These are phyloP conservation scores for Endoconidiophora laricicola DNA, from an alignment of 2,329 filamentous ascomycete species.

Conservation along the genomic window DNA sequence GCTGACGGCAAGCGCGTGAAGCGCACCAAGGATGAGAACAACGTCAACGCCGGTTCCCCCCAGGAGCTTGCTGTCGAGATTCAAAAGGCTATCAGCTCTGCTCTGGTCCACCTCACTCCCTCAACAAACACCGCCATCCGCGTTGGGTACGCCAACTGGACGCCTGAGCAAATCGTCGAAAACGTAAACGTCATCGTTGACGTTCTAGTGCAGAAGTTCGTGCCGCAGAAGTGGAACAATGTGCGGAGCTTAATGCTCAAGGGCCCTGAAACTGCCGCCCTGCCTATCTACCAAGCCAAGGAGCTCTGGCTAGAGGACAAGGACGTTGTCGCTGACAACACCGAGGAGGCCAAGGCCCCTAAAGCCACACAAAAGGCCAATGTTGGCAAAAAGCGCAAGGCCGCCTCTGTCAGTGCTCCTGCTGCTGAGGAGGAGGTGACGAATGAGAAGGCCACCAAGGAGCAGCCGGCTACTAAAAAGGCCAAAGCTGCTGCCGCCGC, in stretches of 20 bases:
- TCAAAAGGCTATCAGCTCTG: conserved; percentile 56
- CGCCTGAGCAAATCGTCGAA: conserved; percentile 56
- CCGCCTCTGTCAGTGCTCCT: conserved; percentile 17
- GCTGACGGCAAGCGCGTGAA: conserved; percentile 33
- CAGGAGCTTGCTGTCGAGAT: conserved; percentile 67
- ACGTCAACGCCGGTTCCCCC: conserved; percentile 23
- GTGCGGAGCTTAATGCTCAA: conserved; percentile 79
- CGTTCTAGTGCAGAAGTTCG: conserved; percentile 58
- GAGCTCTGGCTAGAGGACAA: conserved; percentile 76
- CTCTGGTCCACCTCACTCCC: conserved; percentile 64
- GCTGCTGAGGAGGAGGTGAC: background rate
- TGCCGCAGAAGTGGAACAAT: conserved; percentile 77
- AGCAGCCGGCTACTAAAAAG: conserved; percentile 23
- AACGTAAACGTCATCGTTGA: conserved; percentile 61
- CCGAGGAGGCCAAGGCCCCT: conserved; percentile 31
- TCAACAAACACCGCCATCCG: conserved; percentile 66
- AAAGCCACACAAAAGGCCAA: conserved; percentile 33
- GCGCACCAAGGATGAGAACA: conserved; percentile 24
- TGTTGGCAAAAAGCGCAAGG: conserved; percentile 42
- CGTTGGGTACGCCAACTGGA: conserved; percentile 60
- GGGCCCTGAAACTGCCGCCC: conserved; percentile 67
- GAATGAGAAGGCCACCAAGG: conserved; percentile 18
- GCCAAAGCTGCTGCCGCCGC: conserved; percentile 23
- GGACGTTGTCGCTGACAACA: conserved; percentile 50
- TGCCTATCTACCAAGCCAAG: conserved; percentile 88